phyloP scores from a whole-genome alignment of 2,329 filamentous ascomycete species.

The Elsinoe fawcettii region DNA sequence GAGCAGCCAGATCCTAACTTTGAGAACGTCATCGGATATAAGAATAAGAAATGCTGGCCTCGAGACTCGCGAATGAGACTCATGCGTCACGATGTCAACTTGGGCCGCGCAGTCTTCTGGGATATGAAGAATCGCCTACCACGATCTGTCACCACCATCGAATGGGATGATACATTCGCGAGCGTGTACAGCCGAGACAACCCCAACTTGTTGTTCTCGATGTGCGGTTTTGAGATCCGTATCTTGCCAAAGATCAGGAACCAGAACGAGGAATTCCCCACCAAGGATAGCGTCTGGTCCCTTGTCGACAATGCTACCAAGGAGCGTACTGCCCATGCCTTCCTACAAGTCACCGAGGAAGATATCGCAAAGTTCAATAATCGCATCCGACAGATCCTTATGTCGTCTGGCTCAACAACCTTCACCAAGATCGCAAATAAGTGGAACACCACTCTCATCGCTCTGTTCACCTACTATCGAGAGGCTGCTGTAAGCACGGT shows the following conservation, averaged over 20 bases:
- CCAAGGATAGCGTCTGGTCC: constrained; percentile 98
- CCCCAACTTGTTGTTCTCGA: constrained; percentile 91
- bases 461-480: constrained; percentile 96
- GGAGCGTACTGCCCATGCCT: constrained; percentile 93
- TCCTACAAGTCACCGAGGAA: constrained; percentile 94
- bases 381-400: constrained; percentile 92
- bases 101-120: constrained; percentile 97
- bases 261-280: constrained; percentile 88
- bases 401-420: constrained; percentile 98
- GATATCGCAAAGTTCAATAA: constrained; percentile 99
- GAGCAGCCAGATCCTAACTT: constrained; percentile 99
- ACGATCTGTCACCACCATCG: constrained; percentile 89
- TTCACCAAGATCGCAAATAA: constrained; percentile 99
- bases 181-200: constrained; percentile 98
- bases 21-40: constrained; percentile 97
- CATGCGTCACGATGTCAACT: constrained; percentile 97
- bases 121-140: constrained; percentile 95
- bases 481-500: constrained; percentile 96
- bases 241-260: constrained; percentile 94
- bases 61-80: constrained; percentile 94
- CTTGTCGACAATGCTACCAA: constrained; percentile 94
- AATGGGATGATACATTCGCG: constrained; percentile 98
- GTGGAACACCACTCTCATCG: constrained; percentile 97
- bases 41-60: constrained; percentile 99
- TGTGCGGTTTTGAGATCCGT: constrained; percentile 96